Conservation (phyloP, 345 rosid genomes). For the Salix dunnii region DNA sequence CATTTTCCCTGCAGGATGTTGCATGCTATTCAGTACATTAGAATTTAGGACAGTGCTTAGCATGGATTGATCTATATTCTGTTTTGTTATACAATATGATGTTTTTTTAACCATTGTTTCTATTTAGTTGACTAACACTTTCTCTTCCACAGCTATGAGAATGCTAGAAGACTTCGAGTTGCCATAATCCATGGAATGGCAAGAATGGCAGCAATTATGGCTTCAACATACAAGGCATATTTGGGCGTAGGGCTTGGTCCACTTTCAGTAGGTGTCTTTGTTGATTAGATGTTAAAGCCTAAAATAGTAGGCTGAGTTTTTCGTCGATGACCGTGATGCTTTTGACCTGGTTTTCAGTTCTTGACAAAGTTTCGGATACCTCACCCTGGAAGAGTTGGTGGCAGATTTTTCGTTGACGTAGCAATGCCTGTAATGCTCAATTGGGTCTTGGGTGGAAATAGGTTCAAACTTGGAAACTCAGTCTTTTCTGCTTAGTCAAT, state of each 20-base stretch:
- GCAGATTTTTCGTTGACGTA: slow-evolving; percentile 66
- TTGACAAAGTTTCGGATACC: slow-evolving; percentile 80
- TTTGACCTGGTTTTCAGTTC: slow-evolving; percentile 48
- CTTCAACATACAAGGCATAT: slow-evolving; percentile 90
- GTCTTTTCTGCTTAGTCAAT: not conserved
- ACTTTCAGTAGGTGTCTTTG: slow-evolving; percentile 50
- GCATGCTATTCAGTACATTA: not conserved
- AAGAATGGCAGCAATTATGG: slow-evolving; percentile 94
- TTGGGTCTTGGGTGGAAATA: slow-evolving; percentile 94
- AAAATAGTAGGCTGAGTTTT: not conserved
- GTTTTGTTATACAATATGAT: not conserved
- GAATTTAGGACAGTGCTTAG: not conserved
- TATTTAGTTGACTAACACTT: not conserved
- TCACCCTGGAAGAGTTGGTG: slow-evolving; percentile 87
- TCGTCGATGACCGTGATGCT: slow-evolving; percentile 4
- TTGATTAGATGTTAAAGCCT: not conserved
- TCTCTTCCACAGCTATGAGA: slow-evolving; percentile 58
- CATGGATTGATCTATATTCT: not conserved
- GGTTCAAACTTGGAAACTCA: slow-evolving; percentile 41
- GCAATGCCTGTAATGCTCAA: slow-evolving; percentile 83
- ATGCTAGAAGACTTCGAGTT: slow-evolving; percentile 68
- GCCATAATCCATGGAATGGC: slow-evolving; percentile 87
- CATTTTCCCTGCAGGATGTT: not conserved
- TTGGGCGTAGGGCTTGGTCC: slow-evolving; percentile 97
- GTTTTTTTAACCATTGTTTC: not conserved